Evolutionary conservation across 345 rosid species (phyloP), one percentile per base, ranked within the genome.

Genomic region (Adansonia digitata): DNA sequence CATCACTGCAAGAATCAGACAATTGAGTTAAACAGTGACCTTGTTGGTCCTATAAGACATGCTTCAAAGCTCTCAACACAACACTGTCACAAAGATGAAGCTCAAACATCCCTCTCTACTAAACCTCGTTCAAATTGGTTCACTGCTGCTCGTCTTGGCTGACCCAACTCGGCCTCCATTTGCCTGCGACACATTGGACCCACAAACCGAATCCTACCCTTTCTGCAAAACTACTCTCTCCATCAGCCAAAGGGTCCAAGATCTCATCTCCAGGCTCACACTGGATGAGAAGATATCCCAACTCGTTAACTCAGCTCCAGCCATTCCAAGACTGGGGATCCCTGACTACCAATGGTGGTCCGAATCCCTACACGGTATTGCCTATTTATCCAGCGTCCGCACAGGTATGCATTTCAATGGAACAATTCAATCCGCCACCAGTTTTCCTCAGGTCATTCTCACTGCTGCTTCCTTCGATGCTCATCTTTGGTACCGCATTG

Each of bases 291-390:
- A 95, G 69, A 83, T 93, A 65, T 83, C 91, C 9, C 98, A 91
- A 74, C 92, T 95, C 5, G 99, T 78, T 27, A 91, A 87, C 82
- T 39, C 90, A 24, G 93, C 94, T 42, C 83, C 92, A 0, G 78
- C 91, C 12, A 89, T 94, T 71, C 90, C 97, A 0, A 75, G 98
- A 13, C 91, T 95, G 18, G 96, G 96, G 8, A 76, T 95, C 42
- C 98, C 97, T 5, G 82, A 65, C 2, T 95, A 91, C 61, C 81
- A 95, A 72, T 95, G 99, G 98, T 93, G 98, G 98, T 88, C 97
- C 1, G 99, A 93, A 85, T 94, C 96, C 14, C 81, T 95, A 15
- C 99, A 95, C 8, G 98, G 99, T 5, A 89, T 91, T 49, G 80
- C 98, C 43, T 49, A 8, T 31, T 46, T 49, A 2, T 5, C 43